phyloP scores from a whole-genome alignment of 2,329 filamentous ascomycete genomes.

The Fusarium globosum region DNA sequence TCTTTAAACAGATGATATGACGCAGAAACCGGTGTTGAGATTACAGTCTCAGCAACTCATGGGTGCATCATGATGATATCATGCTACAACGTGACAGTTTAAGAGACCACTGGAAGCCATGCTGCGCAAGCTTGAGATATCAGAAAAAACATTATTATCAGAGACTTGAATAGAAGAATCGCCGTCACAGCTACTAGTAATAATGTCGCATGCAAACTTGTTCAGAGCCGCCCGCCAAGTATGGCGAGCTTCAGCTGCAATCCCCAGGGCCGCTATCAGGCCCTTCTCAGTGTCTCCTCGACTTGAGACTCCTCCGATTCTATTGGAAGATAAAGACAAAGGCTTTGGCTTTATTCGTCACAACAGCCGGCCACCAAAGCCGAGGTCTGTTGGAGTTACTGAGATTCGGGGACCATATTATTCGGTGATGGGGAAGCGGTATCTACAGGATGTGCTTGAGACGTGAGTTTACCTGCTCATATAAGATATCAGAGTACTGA shows the following conservation, averaged over 20 bases:
- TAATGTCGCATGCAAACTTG: not conserved
- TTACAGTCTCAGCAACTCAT: not conserved
- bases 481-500: not conserved
- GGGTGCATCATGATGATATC: slow-evolving; percentile 22
- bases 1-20: not conserved
- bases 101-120: not conserved
- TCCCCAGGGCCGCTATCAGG: not conserved
- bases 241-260: not conserved
- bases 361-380: slow-evolving; percentile 60
- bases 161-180: rapidly evolving
- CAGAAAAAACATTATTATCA: not conserved
- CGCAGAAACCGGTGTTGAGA: not conserved
- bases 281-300: not conserved
- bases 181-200: rapidly evolving
- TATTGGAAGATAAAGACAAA: slow-evolving; percentile 6
- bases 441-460: slow-evolving; percentile 63
- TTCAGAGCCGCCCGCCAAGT: not conserved
- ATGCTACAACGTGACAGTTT: not conserved
- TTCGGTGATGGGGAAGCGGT: slow-evolving; percentile 63
- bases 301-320: not conserved
- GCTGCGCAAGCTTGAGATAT: too few relatives aligned
- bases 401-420: slow-evolving; percentile 68
- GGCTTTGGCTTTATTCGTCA: slow-evolving; percentile 55
- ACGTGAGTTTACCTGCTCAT: slow-evolving; percentile 50
- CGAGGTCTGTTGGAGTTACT: slow-evolving; percentile 60